These are phyloP conservation scores for Hemileccinum impolitum DNA, from an alignment of 768 basidiomycete species.

Conservation along the genomic window DNA sequence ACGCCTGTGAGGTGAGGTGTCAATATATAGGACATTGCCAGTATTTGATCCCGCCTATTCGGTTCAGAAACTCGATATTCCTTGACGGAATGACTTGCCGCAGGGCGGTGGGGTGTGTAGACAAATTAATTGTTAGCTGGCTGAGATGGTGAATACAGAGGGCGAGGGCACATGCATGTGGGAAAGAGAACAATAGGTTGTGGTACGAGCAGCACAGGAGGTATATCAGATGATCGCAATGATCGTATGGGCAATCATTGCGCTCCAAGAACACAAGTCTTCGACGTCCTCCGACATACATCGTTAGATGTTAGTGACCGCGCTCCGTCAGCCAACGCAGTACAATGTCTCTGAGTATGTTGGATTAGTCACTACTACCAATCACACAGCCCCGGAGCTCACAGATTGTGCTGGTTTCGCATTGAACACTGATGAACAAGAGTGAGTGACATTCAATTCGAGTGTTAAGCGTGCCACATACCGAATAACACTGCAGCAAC, in stretches of 20 bases:
- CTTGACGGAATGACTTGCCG: too few species aligned
- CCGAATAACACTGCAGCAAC: conserved; percentile 68
- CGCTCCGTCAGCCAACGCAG: conserved; percentile 82
- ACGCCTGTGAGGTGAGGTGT: too few species aligned
- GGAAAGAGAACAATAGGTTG: background rate
- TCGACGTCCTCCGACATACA: background rate
- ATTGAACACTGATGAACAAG: conserved; percentile 73
- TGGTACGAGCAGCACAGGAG: background rate
- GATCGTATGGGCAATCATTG: background rate
- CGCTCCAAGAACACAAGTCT: background rate
- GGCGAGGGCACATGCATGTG: background rate
- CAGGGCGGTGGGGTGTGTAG: background rate
- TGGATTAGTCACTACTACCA: background rate
- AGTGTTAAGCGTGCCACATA: conserved; percentile 41
- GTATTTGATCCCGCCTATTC: too few species aligned
- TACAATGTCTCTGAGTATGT: conserved; percentile 65
- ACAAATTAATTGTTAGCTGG: too few species aligned
- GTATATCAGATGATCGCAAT: background rate
- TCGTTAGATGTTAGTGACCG: conserved; percentile 49
- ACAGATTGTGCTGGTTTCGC: conserved; percentile 95
- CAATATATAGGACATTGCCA: too few species aligned
- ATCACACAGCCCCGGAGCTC: conserved; percentile 22
- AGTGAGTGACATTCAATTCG: background rate
- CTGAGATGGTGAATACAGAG: background rate
- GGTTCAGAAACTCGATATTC: too few species aligned